Conservation (phyloP, 768 basidiomycete genomes). For the Scleroderma bovista region DNA sequence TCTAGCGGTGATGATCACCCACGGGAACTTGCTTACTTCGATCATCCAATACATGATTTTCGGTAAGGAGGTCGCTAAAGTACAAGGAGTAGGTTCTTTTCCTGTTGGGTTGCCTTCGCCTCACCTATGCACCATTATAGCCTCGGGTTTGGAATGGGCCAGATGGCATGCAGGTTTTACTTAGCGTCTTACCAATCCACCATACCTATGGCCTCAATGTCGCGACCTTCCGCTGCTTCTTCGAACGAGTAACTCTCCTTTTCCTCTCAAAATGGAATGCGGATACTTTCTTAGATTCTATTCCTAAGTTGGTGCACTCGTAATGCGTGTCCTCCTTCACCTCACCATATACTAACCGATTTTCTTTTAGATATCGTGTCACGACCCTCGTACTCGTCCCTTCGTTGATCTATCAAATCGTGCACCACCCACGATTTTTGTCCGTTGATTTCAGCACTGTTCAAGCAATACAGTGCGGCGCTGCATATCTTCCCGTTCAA, state of each 20-base stretch:
- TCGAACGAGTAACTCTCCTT: constrained; percentile 42
- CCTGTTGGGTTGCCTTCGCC: not conserved
- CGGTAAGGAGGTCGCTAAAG: constrained; percentile 24
- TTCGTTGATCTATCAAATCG: constrained; percentile 59
- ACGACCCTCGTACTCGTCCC: constrained; percentile 51
- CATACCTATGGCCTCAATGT: constrained; percentile 61
- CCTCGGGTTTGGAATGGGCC: constrained; percentile 36
- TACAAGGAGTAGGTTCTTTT: constrained; percentile 33
- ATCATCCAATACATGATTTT: constrained; percentile 35
- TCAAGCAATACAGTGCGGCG: constrained; percentile 43
- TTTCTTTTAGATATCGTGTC: constrained; percentile 44
- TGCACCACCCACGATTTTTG: constrained; percentile 43
- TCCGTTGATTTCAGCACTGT: constrained; percentile 52
- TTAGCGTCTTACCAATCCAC: constrained; percentile 64
- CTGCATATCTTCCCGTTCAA: constrained; percentile 60
- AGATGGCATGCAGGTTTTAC: constrained; percentile 39
- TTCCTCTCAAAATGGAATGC: constrained; percentile 60
- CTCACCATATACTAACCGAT: not conserved
- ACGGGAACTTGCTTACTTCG: constrained; percentile 52
- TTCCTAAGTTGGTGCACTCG: constrained; percentile 48
- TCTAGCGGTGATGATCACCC: constrained; percentile 68
- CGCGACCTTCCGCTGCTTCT: constrained; percentile 43
- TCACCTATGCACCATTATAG: constrained; percentile 19
- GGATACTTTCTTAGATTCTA: constrained; percentile 42
- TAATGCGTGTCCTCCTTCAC: not conserved